These are phyloP conservation scores for Cucurbita ficifolia DNA, from an alignment of 306 rosid genomes.

Conservation along the genomic window DNA sequence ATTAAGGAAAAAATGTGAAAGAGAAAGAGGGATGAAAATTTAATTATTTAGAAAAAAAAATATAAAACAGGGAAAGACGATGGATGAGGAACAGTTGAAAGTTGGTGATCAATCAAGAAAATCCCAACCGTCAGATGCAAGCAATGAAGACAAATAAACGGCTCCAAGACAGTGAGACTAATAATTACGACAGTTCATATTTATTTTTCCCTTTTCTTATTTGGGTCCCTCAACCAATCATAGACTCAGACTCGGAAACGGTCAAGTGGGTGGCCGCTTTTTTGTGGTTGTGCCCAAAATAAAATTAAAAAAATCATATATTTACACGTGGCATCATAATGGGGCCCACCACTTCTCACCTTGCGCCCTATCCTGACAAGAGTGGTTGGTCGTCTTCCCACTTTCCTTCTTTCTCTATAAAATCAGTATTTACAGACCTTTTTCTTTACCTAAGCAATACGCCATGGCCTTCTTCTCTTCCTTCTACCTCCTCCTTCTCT, in stretches of 20 bases:
- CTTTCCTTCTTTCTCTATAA: conserved; percentile 4
- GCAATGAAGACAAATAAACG: background rate
- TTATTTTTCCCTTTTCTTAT: too few relatives aligned
- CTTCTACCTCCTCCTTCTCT: conserved; percentile 6
- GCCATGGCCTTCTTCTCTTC: conserved; percentile 21
- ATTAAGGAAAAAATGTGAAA: too few relatives aligned
- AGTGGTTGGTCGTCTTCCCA: background rate
- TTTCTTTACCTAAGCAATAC: too few relatives aligned
- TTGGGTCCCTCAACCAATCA: too few relatives aligned
- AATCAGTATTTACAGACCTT: background rate
- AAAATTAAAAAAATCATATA: too few relatives aligned
- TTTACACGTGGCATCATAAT: background rate
- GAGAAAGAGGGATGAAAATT: background rate
- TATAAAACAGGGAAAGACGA: background rate
- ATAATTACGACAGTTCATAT: too few relatives aligned
- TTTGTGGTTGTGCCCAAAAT: too few relatives aligned
- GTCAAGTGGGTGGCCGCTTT: too few relatives aligned
- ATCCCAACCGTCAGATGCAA: background rate
- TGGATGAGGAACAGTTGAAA: background rate
- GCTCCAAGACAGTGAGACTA: background rate
- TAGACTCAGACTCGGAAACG: too few relatives aligned
- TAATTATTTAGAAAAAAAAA: background rate
- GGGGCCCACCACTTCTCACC: conserved; percentile 1
- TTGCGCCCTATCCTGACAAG: background rate
- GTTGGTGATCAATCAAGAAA: background rate